Conservation (phyloP, 805 yeast species). For the Candida pseudoglaebosa region DNA sequence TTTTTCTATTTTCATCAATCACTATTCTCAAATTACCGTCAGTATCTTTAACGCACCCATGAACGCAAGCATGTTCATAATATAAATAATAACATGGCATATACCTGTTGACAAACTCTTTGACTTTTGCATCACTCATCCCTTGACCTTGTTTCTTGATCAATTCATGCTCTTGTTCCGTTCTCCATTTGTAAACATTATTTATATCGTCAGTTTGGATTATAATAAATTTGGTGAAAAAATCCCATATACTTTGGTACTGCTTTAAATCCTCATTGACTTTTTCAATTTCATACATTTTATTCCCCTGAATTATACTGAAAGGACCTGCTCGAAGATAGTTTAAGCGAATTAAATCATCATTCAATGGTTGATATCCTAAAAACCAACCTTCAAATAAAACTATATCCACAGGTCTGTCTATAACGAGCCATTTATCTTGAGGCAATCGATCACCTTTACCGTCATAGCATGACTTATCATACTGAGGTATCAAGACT, state of each 20-base stretch:
- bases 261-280: constrained; percentile 50
- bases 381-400: constrained; percentile 94
- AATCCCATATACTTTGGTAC: constrained; percentile 57
- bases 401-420: constrained; percentile 53
- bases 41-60: constrained; percentile 2
- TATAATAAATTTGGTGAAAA: constrained; percentile 58
- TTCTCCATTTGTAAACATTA: constrained; percentile 76
- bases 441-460: constrained; percentile 67
- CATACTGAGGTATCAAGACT: constrained; percentile 59
- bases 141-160: constrained; percentile 58
- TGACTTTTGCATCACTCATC: constrained; percentile 74
- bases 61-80: constrained; percentile 41
- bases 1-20: constrained; percentile 8
- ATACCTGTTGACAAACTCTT: constrained; percentile 70
- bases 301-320: constrained; percentile 18
- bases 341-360: constrained; percentile 15
- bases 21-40: constrained; percentile 6
- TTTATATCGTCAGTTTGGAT: constrained; percentile 56
- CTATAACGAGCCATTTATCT: constrained; percentile 33
- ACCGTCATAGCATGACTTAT: constrained; percentile 68
- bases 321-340: constrained; percentile 17
- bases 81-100: constrained; percentile 82
- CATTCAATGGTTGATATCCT: constrained; percentile 51
- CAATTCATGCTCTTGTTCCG: constrained; percentile 67
- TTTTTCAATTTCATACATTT: constrained; percentile 23